Conservation (phyloP, 805 yeast species). For the Barnettozyma sp. region DNA sequence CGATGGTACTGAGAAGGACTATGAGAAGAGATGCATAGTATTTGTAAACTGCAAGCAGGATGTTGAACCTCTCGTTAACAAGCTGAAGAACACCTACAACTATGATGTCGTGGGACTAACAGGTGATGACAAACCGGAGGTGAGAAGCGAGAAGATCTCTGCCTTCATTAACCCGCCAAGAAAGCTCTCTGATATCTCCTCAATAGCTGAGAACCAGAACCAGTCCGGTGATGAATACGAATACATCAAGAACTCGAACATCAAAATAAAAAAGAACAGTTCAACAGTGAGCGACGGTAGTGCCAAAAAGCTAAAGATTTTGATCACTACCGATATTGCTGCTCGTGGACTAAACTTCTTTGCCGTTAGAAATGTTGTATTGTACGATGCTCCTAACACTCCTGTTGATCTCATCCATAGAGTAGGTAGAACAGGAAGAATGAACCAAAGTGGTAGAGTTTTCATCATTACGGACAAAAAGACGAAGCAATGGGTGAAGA, state of each 20-base stretch:
- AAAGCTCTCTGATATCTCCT: conserved; percentile 23
- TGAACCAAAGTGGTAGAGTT: conserved; percentile 85
- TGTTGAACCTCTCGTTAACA: conserved; percentile 50
- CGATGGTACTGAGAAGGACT: conserved; percentile 74
- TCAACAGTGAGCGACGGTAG: conserved; percentile 3
- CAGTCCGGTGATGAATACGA: conserved; percentile 10
- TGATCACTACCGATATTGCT: conserved; percentile 81
- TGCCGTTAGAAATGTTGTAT: conserved; percentile 71
- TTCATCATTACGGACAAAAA: conserved; percentile 66
- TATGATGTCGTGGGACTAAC: conserved; percentile 61
- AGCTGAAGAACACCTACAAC: conserved; percentile 41
- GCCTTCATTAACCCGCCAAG: conserved; percentile 62
- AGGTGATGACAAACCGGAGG: conserved; percentile 56
- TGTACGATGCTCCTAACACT: conserved; percentile 80
- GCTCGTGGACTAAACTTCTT: conserved; percentile 88
- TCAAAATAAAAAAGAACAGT: conserved; percentile 19
- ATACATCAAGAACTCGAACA: conserved; percentile 31
- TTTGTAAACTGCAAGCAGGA: conserved; percentile 74
- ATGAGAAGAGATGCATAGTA: conserved; percentile 71
- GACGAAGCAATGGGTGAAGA: conserved; percentile 75
- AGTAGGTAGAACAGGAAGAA: conserved; percentile 90
- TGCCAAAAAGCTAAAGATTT: conserved; percentile 45
- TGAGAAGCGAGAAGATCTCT: conserved; percentile 48
- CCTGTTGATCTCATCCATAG: conserved; percentile 86
- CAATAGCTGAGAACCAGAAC: conserved; percentile 12